Percentiles rank a stretch among this genome's conserved stretches.
Evolutionary conservation across 768 basidiomycete genomes (phyloP).

Genomic region (Ramaria rubella): DNA sequence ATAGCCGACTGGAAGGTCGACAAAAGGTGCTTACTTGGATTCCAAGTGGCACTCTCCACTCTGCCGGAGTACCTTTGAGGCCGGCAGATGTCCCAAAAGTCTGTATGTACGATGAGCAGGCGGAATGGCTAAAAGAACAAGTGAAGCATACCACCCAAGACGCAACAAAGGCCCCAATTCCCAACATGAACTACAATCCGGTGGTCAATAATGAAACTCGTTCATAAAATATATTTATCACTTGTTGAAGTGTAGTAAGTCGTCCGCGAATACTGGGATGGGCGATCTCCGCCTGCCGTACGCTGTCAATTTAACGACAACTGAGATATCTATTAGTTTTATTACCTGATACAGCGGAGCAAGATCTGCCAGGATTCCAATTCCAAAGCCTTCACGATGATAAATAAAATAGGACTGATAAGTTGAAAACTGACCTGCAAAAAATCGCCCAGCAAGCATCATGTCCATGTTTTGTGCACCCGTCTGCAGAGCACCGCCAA

Average conservation of each 20-base stretch:
- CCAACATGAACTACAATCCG: constrained; percentile 49
- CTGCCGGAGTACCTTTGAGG: constrained; percentile 29
- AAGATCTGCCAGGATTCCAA: constrained; percentile 44
- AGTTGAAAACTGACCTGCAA: constrained; percentile 40
- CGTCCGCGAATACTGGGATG: constrained; percentile 51
- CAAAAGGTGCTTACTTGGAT: constrained; percentile 18
- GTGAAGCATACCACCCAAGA: constrained; percentile 35
- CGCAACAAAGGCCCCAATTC: constrained; percentile 44
- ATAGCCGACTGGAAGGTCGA: not conserved
- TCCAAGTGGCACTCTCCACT: constrained; percentile 49
- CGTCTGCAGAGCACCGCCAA: constrained; percentile 42
- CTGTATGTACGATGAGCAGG: constrained; percentile 17
- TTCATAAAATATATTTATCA: too few species aligned
- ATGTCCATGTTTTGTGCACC: constrained; percentile 40
- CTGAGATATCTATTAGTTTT: too few species aligned
- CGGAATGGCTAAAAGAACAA: not conserved
- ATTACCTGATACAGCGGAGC: constrained; percentile 47
- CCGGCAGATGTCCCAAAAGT: constrained; percentile 37
- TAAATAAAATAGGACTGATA: constrained; percentile 7
- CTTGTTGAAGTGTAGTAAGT: constrained; percentile 47
- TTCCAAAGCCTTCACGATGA: constrained; percentile 27
- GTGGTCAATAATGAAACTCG: not conserved
- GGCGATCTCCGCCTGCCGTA: constrained; percentile 42
- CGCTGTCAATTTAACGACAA: not conserved
- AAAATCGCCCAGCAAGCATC: constrained; percentile 46